Evolutionary conservation across 208 protist species (phyloP).

Genomic region (Crithidia expoeki): DNA sequence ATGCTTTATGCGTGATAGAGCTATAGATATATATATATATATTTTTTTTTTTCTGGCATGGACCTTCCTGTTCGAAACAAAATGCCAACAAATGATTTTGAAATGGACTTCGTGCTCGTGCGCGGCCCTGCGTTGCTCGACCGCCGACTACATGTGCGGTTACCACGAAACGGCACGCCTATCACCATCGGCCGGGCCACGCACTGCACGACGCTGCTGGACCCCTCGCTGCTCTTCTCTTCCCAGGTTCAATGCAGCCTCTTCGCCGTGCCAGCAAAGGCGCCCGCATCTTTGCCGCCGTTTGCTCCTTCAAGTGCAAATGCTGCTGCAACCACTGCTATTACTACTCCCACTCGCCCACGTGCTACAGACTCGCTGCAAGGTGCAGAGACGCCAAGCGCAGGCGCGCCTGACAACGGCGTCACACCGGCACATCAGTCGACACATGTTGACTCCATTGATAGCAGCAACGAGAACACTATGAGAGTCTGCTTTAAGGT

Average conservation of each 20-base stretch:
- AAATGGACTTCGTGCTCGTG: conserved; percentile 57
- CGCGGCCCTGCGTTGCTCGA: conserved; percentile 57
- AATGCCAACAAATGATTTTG: conserved; percentile 19
- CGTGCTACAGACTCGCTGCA: background rate
- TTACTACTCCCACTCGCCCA: background rate
- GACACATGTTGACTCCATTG: background rate
- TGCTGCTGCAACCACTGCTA: background rate
- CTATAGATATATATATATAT: too few relatives aligned
- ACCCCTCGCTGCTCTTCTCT: conserved; percentile 73
- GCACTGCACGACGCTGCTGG: conserved; percentile 69
- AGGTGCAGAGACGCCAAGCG: conserved; percentile 1
- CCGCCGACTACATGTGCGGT: conserved; percentile 54
- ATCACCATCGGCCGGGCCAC: conserved; percentile 66
- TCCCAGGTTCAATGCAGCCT: conserved; percentile 84
- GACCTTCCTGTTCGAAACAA: background rate
- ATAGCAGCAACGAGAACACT: background rate
- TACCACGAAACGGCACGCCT: conserved; percentile 42
- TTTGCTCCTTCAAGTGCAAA: background rate
- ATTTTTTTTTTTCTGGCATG: too few relatives aligned
- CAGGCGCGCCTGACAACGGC: background rate
- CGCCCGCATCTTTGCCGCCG: background rate
- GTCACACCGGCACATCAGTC: conserved; percentile 1
- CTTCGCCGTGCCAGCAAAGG: conserved; percentile 32
- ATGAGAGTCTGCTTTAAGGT: conserved; percentile 12
- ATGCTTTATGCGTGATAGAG: too few relatives aligned